Base-by-base conservation (phyloP, 1,284 basidiomycete species). In the Pholiota adiposa region DNA sequence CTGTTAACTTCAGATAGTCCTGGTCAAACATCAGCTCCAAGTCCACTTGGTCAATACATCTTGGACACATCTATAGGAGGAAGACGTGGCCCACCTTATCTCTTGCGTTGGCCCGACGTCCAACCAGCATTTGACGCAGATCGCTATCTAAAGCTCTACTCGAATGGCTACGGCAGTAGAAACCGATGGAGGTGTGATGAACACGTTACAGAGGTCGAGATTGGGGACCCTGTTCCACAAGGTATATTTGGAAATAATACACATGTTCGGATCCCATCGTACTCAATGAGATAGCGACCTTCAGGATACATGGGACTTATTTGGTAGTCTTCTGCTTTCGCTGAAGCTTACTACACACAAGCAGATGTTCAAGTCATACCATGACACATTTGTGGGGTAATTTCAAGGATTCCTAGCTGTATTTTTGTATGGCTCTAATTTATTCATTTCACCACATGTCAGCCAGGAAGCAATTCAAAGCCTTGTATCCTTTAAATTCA, bases 261-360 rank as follows among this genome's bases (percentile, higher is more conserved):
- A 33, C 5, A 3, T 38, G n/a, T 12, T 19, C 19, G 29, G 23
- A 14, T 19, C 2, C n/a, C n/a, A n/a, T 38, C 18, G 18, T 44
- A 4, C 19, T 44, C 4, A 34, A 12, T 23, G 12, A 29, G 40
- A 19, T 40, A 34, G 33, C 29, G n/a, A 27, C 14, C 7, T 41
- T 41, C 29, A 62, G 60, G 60, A 62, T 29, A 46, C 36, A 27
- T 55, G 60, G 56, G 60, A 62, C 44, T 50, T 58, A 19, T 58
- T 62, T 31, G 43, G 51, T 5, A 62, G 60, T 18, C 60, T 62
- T 18, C 43, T 58, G 7, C 44, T 62, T 29, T 54, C 60, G 41
- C 46, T 62, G 1, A 25, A 56, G 18, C 48, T 58, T 49, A 40
- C 44, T n/a, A 50, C 31, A 3, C 48, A 56, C n/a, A 62, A 55